These are phyloP conservation scores for Kuraishia hungarica DNA, from an alignment of 805 yeast species.

Conservation along the genomic window DNA sequence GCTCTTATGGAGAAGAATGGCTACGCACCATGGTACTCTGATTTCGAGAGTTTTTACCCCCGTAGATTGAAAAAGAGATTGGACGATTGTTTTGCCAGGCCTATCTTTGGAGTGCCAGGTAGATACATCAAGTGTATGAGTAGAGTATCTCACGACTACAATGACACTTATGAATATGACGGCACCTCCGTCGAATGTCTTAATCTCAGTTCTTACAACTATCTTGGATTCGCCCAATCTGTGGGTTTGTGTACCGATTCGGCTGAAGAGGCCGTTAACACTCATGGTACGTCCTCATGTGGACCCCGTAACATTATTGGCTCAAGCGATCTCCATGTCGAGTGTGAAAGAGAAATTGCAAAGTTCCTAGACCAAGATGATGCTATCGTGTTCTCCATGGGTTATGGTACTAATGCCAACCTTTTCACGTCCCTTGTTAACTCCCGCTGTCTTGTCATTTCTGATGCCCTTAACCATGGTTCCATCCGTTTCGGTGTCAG, in stretches of 20 bases:
- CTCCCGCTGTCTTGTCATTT: constrained; percentile 80
- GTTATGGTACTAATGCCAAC: constrained; percentile 92
- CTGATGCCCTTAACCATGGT: constrained; percentile 93
- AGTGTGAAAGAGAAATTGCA: constrained; percentile 74
- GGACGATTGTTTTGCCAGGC: constrained; percentile 92
- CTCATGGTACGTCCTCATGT: constrained; percentile 70
- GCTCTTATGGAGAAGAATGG: constrained; percentile 77
- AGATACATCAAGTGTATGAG: constrained; percentile 78
- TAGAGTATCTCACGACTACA: constrained; percentile 60
- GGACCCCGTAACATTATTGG: constrained; percentile 75
- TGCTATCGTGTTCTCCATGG: constrained; percentile 82
- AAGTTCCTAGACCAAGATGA: constrained; percentile 87
- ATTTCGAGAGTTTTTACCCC: constrained; percentile 88
- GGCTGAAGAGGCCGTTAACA: constrained; percentile 53
- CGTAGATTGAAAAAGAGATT: constrained; percentile 86
- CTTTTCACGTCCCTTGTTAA: constrained; percentile 78
- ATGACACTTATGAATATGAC: constrained; percentile 58
- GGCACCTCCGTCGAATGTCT: constrained; percentile 74
- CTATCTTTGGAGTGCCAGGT: constrained; percentile 97
- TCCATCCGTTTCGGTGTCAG: constrained; percentile 94
- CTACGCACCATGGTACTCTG: constrained; percentile 91
- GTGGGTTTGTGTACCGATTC: constrained; percentile 83
- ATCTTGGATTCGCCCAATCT: constrained; percentile 94
- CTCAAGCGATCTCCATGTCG: constrained; percentile 60
- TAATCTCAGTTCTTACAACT: constrained; percentile 86